Base-by-base conservation (phyloP, 345 rosid species). In the Triadica sebifera region DNA sequence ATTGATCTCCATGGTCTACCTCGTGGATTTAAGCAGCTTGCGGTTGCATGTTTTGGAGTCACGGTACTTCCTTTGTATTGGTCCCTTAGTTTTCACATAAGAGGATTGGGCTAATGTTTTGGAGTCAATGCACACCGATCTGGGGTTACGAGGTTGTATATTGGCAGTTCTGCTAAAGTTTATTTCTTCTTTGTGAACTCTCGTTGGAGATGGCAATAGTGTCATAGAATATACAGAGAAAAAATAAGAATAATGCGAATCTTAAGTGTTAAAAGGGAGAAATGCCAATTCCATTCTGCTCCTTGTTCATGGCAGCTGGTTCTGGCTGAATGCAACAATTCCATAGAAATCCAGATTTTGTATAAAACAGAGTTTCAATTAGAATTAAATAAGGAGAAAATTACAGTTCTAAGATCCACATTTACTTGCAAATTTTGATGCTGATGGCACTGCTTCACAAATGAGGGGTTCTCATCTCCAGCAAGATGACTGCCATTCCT, bases 1-100 rank as follows among this genome's bases (percentile, higher is more conserved):
- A 61, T 34, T 59, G 45, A 59, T 45, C 65, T 72, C 22, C 29
- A 45, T 17, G 59, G 47, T 56, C 70, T 39, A 49, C 38, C 43
- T n/a, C 16, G 38, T 9, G 51, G 38, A 20, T 43, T 43, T 70
- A 43, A 56, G 8, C 65, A 70, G 65, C 20, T 57, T 20, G 22
- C 22, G 64, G 38, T 47, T 67, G 38, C 20, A 25, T 24, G 8
- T 4, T 52, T 17, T 67, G 70, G 39, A 47, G 41, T 49, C 57
- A 47, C 47, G 13, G 22, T 19, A 39, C 47, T 8, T 60, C 6
- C 8, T 20, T 34, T 29, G 65, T 12, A 16, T 15, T 41, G 67
- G 24, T 41, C 19, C 15, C 29, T 8, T 41, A 19, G n/a, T 69
- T 69, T 13, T 12, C 22, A 9, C 41, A 29, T 25, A 51, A 52